phyloP scores from a whole-genome alignment of 139 green algal genomes.

The Picochlorum sp. region DNA sequence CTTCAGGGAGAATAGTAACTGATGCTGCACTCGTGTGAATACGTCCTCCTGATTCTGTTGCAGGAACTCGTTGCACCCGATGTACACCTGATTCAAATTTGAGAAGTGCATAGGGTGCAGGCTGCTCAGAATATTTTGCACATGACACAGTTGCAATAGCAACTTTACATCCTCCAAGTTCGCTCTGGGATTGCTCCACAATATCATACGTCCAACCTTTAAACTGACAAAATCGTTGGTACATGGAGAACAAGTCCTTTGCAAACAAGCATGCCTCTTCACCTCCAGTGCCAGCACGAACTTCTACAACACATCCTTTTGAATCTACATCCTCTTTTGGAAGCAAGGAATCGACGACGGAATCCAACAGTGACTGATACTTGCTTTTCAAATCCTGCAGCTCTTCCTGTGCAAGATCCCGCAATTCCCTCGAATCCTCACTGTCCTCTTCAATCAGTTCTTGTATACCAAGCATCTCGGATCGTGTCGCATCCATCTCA shows the following conservation, averaged over 20 bases:
- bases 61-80: slow-evolving; percentile 92
- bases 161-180: slow-evolving; percentile 81
- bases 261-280: slow-evolving; percentile 76
- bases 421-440: slow-evolving; percentile 10
- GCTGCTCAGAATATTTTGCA: background rate
- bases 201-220: slow-evolving; percentile 54
- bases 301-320: slow-evolving; percentile 77
- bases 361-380: slow-evolving; percentile 1
- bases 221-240: slow-evolving; percentile 54
- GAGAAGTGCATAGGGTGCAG: slow-evolving; percentile 63
- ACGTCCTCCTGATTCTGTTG: slow-evolving; percentile 80
- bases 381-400: background rate
- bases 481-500: slow-evolving; percentile 9
- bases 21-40: slow-evolving; percentile 95
- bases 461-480: slow-evolving; percentile 29
- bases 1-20: slow-evolving; percentile 84
- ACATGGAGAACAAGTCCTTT: slow-evolving; percentile 73
- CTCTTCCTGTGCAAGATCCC: slow-evolving; percentile 28
- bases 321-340: slow-evolving; percentile 74
- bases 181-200: slow-evolving; percentile 50
- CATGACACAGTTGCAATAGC: slow-evolving; percentile 40
- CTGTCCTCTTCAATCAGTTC: slow-evolving; percentile 11
- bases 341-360: slow-evolving; percentile 72
- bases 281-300: slow-evolving; percentile 68
- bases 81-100: slow-evolving; percentile 97